These are phyloP conservation scores for Globisporangium spinosum DNA, from an alignment of 352 stramenopile species.

Conservation along the genomic window DNA sequence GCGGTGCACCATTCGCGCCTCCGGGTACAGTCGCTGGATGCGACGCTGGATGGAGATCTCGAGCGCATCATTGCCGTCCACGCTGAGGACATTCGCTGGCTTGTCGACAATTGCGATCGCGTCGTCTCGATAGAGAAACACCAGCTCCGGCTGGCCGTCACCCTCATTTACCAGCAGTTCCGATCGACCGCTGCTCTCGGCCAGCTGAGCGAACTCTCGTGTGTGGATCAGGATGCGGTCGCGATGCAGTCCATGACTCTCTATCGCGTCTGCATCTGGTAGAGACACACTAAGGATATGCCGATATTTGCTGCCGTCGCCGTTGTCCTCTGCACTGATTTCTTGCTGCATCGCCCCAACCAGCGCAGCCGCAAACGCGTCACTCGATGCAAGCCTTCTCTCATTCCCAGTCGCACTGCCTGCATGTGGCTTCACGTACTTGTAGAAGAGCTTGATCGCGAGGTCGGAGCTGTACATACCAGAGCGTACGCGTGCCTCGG, in stretches of 20 bases:
- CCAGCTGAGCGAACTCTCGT: conserved; percentile 30
- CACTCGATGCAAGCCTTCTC: background rate
- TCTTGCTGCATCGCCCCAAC: conserved; percentile 4
- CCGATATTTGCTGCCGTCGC: conserved; percentile 10
- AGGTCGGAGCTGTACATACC: conserved; percentile 17
- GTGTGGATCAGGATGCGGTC: conserved; percentile 50
- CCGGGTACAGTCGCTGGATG: conserved; percentile 40
- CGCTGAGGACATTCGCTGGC: conserved; percentile 47
- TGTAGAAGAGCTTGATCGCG: conserved; percentile 20
- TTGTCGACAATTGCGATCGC: conserved; percentile 61
- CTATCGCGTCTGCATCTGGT: conserved; percentile 19
- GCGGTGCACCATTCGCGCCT: conserved; percentile 73
- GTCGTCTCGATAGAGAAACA: conserved; percentile 51
- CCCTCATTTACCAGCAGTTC: background rate
- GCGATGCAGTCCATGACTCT: conserved; percentile 19
- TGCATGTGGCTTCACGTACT: conserved; percentile 4
- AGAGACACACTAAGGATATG: conserved; percentile 31
- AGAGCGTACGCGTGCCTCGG: conserved; percentile 1
- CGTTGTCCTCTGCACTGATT: background rate
- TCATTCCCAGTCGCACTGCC: background rate
- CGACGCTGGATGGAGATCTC: conserved; percentile 43
- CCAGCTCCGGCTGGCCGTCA: conserved; percentile 10
- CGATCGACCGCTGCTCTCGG: background rate
- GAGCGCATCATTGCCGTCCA: conserved; percentile 40
- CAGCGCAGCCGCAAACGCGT: background rate